Base-by-base conservation (phyloP, 768 basidiomycete genomes). In the Lentinula sp. region DNA sequence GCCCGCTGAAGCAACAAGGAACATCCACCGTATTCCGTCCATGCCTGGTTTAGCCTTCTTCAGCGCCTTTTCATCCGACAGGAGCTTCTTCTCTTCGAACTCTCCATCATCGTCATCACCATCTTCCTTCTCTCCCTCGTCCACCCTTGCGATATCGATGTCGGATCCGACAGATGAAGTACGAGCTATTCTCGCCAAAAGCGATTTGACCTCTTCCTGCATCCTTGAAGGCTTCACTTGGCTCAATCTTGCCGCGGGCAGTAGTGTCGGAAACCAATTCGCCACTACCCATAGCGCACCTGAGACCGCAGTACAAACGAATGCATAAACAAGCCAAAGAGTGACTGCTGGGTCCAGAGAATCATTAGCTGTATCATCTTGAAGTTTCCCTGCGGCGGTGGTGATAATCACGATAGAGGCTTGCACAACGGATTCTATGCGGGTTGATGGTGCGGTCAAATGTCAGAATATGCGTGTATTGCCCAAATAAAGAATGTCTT, bases 401-500 rank as follows among this genome's bases (percentile, higher is more conserved):
- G 77, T 76, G 65, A 77, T 76, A 63, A 78, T 77, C 28, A 77
- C 75, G 51, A 77, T 75, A 35, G 73, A 75, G 7, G 73, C 76
- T 63, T 78, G 77, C 0, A 77, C 73, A 32, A 76, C 71, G 33
- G 76, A 78, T 66, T 78, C 76, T 77, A 28, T 28, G 28, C 28
- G 28, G 28, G 1, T 28, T 28, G 28, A 28, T 28, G 3, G 64
- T 18, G 12, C 10, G 43, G 12, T 32, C 20, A 37, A 35, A 37
- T 46, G 57, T 59, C 20, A 42, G 60, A 35, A 58, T 48, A 56
- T 36, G 23, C 23, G 32, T 33, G 6, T 33, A 12, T 15, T 28
- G 10, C 13, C 28, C 28, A 28, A 60, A 33, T 16, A 20, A 39
- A 18, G 12, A 36, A 35, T 2, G 10, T 63, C 71, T 18, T 63